Evolutionary conservation across 768 basidiomycete species (phyloP), one percentile per base, ranked within the genome.

Genomic region (Serendipita sp.): DNA sequence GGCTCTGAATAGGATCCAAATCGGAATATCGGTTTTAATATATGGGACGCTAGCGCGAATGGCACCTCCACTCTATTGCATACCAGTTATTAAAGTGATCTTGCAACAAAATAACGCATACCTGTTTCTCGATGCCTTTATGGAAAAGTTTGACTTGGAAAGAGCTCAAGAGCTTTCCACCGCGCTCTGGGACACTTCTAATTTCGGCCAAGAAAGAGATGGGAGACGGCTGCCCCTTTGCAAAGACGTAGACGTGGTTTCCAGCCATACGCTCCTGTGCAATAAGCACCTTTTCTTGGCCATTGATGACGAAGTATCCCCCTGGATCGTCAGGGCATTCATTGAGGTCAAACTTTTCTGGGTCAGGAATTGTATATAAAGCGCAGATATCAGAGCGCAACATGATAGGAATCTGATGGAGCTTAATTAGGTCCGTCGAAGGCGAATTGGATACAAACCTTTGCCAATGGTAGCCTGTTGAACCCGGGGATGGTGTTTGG

Each of bases 231-330:
- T 95, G 92, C 0, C 91, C 91, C 76, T 98, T 99, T 63, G 94
- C 92, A 71, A 99, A 99, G 63, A 97, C 93, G 75, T 98, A 99
- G 68, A 99, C 96, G 71, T 96, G 94, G 76, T 99, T 99, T 28
- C 92, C 94, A 8, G 96, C 95, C 94, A 98, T 98, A 63, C 96
- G 86, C 74, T 99, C 96, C 74, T 99, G 96, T 1, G 96, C 96
- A 74, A 99, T 99, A 67, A 99, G 80, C n/a, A 99, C 96, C 75
- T 99, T 99, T 74, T 99, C 96, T 2, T 96, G 98, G 11, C 96
- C 96, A 70, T 97, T 98, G 77, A 99, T 97, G 72, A 99, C 92
- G 74, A 99, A 99, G 74, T 99, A 99, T 58, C 96, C 96, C 74
- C 96, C 96, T 45, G 93, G 92, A 75, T 99, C 96, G 71, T 94